A percentile compares a stretch with the other conserved stretches of the same genome.
These are phyloP conservation scores for Hypoxylon sp. DNA, from an alignment of 2,329 filamentous ascomycete species.

Conservation along the genomic window DNA sequence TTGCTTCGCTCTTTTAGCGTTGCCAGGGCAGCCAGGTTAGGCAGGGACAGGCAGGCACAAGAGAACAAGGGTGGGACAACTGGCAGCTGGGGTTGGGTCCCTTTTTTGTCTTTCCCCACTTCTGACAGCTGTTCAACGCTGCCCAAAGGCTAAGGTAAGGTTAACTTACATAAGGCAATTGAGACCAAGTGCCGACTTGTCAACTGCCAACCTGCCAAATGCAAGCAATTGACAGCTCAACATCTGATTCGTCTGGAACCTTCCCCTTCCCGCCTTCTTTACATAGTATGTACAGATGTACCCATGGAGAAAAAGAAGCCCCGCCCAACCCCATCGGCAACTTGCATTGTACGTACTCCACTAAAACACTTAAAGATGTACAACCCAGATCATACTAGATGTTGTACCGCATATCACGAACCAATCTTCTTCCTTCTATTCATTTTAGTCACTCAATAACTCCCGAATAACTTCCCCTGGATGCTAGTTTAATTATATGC, in stretches of 20 bases:
- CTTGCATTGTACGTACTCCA: too few species aligned
- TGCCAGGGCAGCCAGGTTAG: conserved; percentile 42
- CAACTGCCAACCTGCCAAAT: not conserved
- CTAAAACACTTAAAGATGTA: too few species aligned
- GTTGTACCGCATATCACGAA: not conserved
- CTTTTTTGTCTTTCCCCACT: conserved; percentile 13
- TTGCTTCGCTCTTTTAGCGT: conserved; percentile 32
- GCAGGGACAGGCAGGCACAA: conserved; percentile 6
- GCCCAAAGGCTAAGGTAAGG: conserved; percentile 5
- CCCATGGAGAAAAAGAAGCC: too few species aligned
- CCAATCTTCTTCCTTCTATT: conserved; percentile 12
- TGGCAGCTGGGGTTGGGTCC: too few species aligned
- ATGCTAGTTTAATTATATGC: conserved; percentile 10
- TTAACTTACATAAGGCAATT: not conserved
- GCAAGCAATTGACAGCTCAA: too few species aligned
- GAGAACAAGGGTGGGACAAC: conserved; percentile 20
- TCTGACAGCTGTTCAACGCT: conserved; percentile 13
- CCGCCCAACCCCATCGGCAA: too few species aligned
- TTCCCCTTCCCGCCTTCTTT: too few species aligned
- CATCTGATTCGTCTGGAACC: too few species aligned
- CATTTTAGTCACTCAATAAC: conserved; percentile 3
- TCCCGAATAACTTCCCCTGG: conserved; percentile 5
- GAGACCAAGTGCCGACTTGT: not conserved
- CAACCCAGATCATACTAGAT: conserved; percentile 1
- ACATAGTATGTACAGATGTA: too few species aligned